Conservation (phyloP, 352 stramenopile genomes). For the Phytophthora palmivora region DNA sequence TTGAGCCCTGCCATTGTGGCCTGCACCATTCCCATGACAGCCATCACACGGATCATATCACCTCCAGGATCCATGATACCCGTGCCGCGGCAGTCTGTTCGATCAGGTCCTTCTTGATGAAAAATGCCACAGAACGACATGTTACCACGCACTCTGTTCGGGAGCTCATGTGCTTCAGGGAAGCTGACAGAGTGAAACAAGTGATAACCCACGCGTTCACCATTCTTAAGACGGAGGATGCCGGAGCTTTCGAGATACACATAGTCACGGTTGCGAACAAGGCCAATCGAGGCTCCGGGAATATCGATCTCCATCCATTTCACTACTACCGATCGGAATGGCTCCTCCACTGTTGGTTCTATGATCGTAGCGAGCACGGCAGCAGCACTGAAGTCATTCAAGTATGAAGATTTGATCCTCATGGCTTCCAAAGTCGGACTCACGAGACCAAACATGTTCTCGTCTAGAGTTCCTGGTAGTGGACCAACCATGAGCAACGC, state of each 20-base stretch:
- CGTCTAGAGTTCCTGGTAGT: too few species aligned
- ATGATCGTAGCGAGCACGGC: slow-evolving; percentile 45
- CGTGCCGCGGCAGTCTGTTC: slow-evolving; percentile 35
- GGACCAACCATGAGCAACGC: too few species aligned
- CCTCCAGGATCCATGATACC: slow-evolving; percentile 41
- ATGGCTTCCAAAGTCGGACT: slow-evolving; percentile 42
- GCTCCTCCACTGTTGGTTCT: slow-evolving; percentile 48
- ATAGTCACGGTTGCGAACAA: slow-evolving; percentile 59
- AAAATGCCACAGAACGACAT: slow-evolving; percentile 40
- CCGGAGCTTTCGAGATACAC: too few species aligned
- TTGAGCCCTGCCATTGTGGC: too few species aligned
- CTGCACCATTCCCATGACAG: too few species aligned
- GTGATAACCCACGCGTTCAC: slow-evolving; percentile 52
- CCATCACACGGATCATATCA: slow-evolving; percentile 25
- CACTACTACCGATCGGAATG: slow-evolving; percentile 44
- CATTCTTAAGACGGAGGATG: too few species aligned
- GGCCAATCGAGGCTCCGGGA: slow-evolving; percentile 20
- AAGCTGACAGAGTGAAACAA: slow-evolving; percentile 46
- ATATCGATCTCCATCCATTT: slow-evolving; percentile 47
- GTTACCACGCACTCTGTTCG: slow-evolving; percentile 28
- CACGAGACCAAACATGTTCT: slow-evolving; percentile 46
- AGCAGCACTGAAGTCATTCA: slow-evolving; percentile 45
- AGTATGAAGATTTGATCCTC: slow-evolving; percentile 47
- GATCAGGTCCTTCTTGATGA: slow-evolving; percentile 16
- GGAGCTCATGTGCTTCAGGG: slow-evolving; percentile 25